These are phyloP conservation scores for Xylaria polymorpha DNA, from an alignment of 2,329 filamentous ascomycete species.

Conservation along the genomic window DNA sequence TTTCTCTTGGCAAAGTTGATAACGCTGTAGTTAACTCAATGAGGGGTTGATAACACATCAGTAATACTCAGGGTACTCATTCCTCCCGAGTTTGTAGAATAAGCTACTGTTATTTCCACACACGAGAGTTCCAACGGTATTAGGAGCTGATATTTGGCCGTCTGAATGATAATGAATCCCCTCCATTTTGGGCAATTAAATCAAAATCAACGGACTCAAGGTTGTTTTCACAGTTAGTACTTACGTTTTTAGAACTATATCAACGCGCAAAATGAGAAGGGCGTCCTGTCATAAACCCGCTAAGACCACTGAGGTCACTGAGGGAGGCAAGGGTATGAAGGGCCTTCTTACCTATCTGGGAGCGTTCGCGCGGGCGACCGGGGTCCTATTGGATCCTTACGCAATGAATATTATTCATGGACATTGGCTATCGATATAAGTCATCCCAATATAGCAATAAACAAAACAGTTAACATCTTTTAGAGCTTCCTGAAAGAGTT, in stretches of 20 bases:
- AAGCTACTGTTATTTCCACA: neutral
- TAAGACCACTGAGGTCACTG: neutral
- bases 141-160: neutral
- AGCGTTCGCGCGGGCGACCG: neutral
- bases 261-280: neutral
- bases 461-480: neutral
- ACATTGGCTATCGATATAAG: neutral
- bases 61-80: neutral
- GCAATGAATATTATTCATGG: neutral
- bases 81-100: neutral
- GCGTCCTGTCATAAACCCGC: neutral
- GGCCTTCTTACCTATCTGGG: neutral
- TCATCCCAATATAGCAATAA: neutral
- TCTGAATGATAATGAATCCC: neutral
- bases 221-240: neutral
- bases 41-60: constrained; percentile 19
- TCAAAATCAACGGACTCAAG: neutral
- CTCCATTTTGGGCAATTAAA: neutral
- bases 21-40: neutral
- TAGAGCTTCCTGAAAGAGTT: neutral
- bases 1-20: constrained; percentile 9
- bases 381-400: neutral
- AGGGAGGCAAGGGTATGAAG: neutral
- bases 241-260: neutral
- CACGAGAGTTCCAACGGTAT: neutral